Evolutionary conservation across 2,329 filamentous ascomycete species (phyloP).

Genomic region (Plenodomus lindquistii): DNA sequence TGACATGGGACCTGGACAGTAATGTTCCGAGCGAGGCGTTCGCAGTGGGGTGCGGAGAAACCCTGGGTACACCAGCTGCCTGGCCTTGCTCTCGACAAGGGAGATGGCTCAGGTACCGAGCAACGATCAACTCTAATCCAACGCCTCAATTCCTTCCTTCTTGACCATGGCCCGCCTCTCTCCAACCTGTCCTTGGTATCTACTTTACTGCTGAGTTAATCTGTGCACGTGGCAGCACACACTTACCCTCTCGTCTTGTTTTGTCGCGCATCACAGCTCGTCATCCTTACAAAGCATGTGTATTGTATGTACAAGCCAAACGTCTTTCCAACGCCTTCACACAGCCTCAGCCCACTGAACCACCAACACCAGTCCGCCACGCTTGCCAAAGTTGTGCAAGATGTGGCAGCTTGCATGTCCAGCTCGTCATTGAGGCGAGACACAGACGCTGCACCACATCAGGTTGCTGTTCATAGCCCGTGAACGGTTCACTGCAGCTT

Average conservation of each 20-base stretch:
- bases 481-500: slow-evolving; percentile 20
- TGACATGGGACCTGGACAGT: slow-evolving; percentile 45
- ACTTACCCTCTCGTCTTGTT: background rate
- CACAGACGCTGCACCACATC: slow-evolving; percentile 17
- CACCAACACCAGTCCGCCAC: slow-evolving; percentile 12
- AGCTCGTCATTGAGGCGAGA: slow-evolving; percentile 20
- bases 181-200: background rate
- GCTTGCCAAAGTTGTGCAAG: slow-evolving; percentile 22
- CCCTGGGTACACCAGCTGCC: slow-evolving; percentile 38
- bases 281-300: background rate
- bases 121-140: slow-evolving; percentile 42
- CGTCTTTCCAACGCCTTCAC: slow-evolving; percentile 9
- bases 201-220: too few species aligned
- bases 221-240: background rate
- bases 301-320: slow-evolving; percentile 8
- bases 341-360: slow-evolving; percentile 8
- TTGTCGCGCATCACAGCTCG: too few species aligned
- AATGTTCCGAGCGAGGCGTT: slow-evolving; percentile 44
- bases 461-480: slow-evolving; percentile 20
- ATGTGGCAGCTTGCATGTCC: slow-evolving; percentile 22
- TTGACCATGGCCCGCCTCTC: background rate
- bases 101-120: slow-evolving; percentile 43
- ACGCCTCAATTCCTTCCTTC: slow-evolving; percentile 19
- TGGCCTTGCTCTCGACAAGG: slow-evolving; percentile 42
- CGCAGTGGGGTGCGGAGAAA: slow-evolving; percentile 44